Base-by-base conservation (phyloP, 2,329 filamentous ascomycete genomes). In the Paramyrothecium roridum region DNA sequence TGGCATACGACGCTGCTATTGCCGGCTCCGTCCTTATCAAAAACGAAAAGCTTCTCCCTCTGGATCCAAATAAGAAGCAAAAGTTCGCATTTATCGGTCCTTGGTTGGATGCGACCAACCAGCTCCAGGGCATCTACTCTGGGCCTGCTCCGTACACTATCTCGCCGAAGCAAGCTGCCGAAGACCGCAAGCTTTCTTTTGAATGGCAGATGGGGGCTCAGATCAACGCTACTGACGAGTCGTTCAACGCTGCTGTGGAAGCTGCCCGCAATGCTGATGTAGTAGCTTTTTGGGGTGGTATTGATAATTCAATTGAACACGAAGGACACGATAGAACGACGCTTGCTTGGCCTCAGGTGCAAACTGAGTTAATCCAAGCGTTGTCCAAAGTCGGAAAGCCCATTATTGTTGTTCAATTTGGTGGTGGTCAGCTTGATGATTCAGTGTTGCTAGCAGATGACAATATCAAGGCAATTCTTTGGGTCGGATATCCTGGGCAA, bases 401-500 rank as follows among this genome's bases (percentile, higher is more conserved):
- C 0, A 70, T 80, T 23, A 64, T 84, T 2, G 73, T 85, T 1
- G 67, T 82, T 1, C 76, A 82, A 55, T 73, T 84, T 59, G n/a
- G n/a, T n/a, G 81, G 81, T 58, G 73, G 72, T 13, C 75, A 79
- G 61, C 58, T 85, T 20, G 84, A 86, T 62, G 76, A 76, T 55
- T 72, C 76, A 0, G 73, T 80, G 3, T 63, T 86, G 3, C 63
- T 79, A 7, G 67, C 66, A 3, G 78, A 81, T 53, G 59, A 68
- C 2, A 78, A 78, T 54, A 74, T 86, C 55, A 76, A 72, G 26
- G 75, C 80, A 0, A 63, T 86, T 1, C 60, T 86, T 0, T 86
- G 83, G 83, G 80, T 73, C 0, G 81, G 82, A 0, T 86, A 83
- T 55, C 83, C 84, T 0, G 83, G 84, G 2, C 83, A 86, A 65